phyloP scores from a whole-genome alignment of 306 rosid genomes.

The Cyclanthera cordifolia region DNA sequence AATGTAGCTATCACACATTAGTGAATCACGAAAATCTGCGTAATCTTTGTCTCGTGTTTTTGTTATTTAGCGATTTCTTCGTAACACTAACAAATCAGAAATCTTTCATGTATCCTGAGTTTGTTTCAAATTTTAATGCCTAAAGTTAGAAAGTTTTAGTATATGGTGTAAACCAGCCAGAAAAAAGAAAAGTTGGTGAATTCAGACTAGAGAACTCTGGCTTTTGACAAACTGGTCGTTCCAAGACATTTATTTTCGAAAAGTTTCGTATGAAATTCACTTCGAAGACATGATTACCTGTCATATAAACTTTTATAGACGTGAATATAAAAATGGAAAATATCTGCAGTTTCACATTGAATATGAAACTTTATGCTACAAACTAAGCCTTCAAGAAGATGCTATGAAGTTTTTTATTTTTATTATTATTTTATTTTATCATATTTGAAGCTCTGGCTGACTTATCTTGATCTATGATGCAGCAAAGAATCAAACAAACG shows the following conservation, averaged over 20 bases:
- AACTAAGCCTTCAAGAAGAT: neutral
- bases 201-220: neutral
- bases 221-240: neutral
- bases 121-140: neutral
- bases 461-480: constrained; percentile 21
- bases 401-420: neutral
- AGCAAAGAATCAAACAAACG: constrained; percentile 47
- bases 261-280: neutral
- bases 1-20: no score
- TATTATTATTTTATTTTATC: no score
- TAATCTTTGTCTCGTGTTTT: no score
- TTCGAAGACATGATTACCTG: neutral
- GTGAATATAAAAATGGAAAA: neutral
- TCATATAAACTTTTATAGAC: neutral
- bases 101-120: neutral
- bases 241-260: neutral
- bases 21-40: no score
- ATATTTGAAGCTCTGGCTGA: constrained; percentile 7
- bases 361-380: neutral
- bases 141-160: neutral
- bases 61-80: no score
- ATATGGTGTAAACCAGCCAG: neutral
- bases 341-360: neutral
- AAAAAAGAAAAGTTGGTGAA: neutral
- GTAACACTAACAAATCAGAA: neutral